Evolutionary conservation across 495 filamentous ascomycete species (phyloP), one percentile per base, ranked within the genome.

Genomic region (Trichoderma reesei): DNA sequence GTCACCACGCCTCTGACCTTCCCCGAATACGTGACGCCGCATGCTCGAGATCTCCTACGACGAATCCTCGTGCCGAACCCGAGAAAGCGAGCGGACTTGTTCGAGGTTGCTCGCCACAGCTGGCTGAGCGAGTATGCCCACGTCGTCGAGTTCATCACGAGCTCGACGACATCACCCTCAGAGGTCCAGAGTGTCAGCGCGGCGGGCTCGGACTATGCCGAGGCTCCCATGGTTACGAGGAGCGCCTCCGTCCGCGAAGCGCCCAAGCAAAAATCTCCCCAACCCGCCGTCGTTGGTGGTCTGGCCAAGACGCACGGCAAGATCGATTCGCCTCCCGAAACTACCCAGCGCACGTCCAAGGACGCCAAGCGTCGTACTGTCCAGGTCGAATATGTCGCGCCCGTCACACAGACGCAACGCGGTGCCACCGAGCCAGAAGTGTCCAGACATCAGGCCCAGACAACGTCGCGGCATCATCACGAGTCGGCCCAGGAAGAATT

Each of bases 11-110:
- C 93, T 59, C 85, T 99, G 46, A 98, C 94, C 5, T 98, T 98
- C 73, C 94, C 94, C 44, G 94, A 98, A 87, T 98, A 98, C 74
- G 94, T 99, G 51, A 96, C 94, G 13, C 94, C 95, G 6, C 95
- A 99, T 75, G 93, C 94, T 20, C 85, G 94, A 64, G 94, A 99
- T 75, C 82, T 99, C 1, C 78, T 99, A 37, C 84, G 92, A 65
- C 85, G 95, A 48, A 98, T 99, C 41, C 80, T 99, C 38, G 94
- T 99, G n/a, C 92, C 94, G 0, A 92, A 97, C 70, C 94, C 94
- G 18, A 83, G 94, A 63, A 95, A 94, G 76, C 85, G 94, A 71
- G 94, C 94, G 16, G 94, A 99, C 72, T 77, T 99, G 51, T 99
- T 99, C 68, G 95, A 98, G 72, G 93, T 99, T 60, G 94, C 94